Percentiles rank a stretch among this genome's conserved stretches.
phyloP scores from a whole-genome alignment of 2,329 filamentous ascomycete species.

The Paecilomyces formosus region DNA sequence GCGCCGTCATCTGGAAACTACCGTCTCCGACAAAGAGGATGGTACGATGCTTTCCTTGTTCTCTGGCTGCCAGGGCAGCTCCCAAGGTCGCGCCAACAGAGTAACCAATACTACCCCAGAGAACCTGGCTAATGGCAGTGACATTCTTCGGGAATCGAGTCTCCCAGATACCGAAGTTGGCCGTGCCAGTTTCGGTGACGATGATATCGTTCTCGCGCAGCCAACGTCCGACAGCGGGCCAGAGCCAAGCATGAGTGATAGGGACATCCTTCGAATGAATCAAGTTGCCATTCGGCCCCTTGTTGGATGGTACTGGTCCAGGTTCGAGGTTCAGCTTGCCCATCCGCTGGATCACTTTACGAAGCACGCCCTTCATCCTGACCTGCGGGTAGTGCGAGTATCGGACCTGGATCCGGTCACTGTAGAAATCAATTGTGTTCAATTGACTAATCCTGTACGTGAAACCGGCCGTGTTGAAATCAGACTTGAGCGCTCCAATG shows the following conservation, averaged over 20 bases:
- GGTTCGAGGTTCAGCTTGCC: slow-evolving; percentile 49
- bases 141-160: slow-evolving; percentile 71
- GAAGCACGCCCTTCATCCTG: slow-evolving; percentile 72
- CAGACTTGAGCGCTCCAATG: slow-evolving; percentile 38
- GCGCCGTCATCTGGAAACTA: slow-evolving; percentile 74
- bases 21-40: slow-evolving; percentile 88
- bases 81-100: slow-evolving; percentile 57
- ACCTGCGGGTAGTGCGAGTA: slow-evolving; percentile 75
- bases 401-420: slow-evolving; percentile 62
- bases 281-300: slow-evolving; percentile 31
- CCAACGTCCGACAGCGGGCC: slow-evolving; percentile 68
- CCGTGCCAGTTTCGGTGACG: slow-evolving; percentile 79
- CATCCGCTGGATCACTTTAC: slow-evolving; percentile 57
- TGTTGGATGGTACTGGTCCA: slow-evolving; percentile 50
- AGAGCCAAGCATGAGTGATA: slow-evolving; percentile 54
- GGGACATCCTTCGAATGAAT: slow-evolving; percentile 22
- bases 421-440: slow-evolving; percentile 78
- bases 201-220: slow-evolving; percentile 66
- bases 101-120: slow-evolving; percentile 63
- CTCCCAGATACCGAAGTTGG: slow-evolving; percentile 83
- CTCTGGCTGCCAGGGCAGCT: slow-evolving; percentile 67
- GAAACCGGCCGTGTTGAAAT: slow-evolving; percentile 59
- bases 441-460: slow-evolving; percentile 73
- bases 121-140: slow-evolving; percentile 71
- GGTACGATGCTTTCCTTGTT: slow-evolving; percentile 56